These are phyloP conservation scores for Nidula niveotomentosa DNA, from an alignment of 1,284 basidiomycete species.

Conservation along the genomic window DNA sequence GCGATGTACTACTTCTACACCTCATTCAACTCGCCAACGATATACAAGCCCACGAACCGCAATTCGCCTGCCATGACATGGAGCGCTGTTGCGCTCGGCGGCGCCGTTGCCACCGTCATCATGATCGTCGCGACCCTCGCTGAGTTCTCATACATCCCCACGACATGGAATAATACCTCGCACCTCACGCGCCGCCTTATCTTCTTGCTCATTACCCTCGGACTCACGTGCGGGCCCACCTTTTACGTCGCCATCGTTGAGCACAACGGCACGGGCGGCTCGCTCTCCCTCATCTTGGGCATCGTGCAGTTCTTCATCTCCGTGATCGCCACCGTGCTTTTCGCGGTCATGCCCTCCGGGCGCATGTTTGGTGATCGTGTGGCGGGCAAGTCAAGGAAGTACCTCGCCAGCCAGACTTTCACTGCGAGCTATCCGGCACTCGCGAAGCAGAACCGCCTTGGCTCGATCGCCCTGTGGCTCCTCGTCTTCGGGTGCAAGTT, in stretches of 20 bases:
- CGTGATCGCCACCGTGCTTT: conserved; percentile 77
- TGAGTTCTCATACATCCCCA: conserved; percentile 95
- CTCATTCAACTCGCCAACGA: conserved; percentile 86
- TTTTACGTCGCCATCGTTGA: conserved; percentile 85
- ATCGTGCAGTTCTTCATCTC: conserved; percentile 94
- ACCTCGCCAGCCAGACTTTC: conserved; percentile 94
- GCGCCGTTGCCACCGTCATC: conserved; percentile 87
- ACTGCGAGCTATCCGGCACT: conserved; percentile 89
- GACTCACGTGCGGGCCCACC: conserved; percentile 84
- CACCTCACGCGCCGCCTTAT: conserved; percentile 86
- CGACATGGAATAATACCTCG: conserved; percentile 96
- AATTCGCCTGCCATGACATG: conserved; percentile 76
- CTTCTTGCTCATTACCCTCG: conserved; percentile 85
- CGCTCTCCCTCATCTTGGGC: conserved; percentile 80
- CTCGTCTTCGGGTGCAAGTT: conserved; percentile 95
- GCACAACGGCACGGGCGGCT: conserved; percentile 58
- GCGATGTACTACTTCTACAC: conserved; percentile 95
- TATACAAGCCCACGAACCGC: conserved; percentile 64
- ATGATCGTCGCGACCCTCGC: conserved; percentile 92
- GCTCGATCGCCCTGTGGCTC: conserved; percentile 81
- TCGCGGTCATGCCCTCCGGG: conserved; percentile 87
- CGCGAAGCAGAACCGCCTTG: conserved; percentile 57
- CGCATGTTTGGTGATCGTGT: conserved; percentile 96
- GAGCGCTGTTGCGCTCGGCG: conserved; percentile 89
- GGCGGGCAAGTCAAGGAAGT: conserved; percentile 90